Evolutionary conservation across 2,329 filamentous ascomycete species (phyloP).

Genomic region (Fusarium miscanthi): DNA sequence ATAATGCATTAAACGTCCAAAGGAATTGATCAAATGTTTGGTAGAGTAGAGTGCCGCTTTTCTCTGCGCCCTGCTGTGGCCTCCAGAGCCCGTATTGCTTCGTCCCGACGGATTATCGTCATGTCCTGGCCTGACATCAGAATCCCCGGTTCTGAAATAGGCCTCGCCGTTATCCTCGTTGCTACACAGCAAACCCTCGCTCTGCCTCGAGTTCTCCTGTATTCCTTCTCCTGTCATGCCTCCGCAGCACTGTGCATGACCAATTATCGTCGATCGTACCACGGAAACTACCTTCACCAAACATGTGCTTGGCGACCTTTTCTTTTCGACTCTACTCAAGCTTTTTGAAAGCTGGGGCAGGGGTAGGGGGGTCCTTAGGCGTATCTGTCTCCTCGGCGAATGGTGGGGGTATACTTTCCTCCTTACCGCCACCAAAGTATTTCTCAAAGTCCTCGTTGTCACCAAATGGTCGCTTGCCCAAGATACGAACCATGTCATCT

Average conservation of each 20-base stretch:
- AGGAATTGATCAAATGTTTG: slow-evolving; percentile 39
- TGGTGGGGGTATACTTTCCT: slow-evolving; percentile 68
- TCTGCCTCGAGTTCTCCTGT: slow-evolving; percentile 34
- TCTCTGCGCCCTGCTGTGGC: slow-evolving; percentile 31
- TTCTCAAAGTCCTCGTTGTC: slow-evolving; percentile 90
- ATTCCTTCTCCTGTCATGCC: slow-evolving; percentile 28
- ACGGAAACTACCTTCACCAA: not conserved
- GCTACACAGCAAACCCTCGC: slow-evolving; percentile 38
- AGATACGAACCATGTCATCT: slow-evolving; percentile 90
- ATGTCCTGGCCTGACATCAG: slow-evolving; percentile 11
- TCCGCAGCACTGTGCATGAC: not conserved
- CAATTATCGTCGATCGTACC: not conserved
- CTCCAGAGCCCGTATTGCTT: slow-evolving; percentile 15
- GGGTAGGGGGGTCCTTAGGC: slow-evolving; percentile 50
- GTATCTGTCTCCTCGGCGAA: slow-evolving; percentile 59
- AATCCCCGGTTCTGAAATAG: not conserved
- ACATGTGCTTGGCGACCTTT: not conserved
- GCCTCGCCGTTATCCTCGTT: slow-evolving; percentile 9
- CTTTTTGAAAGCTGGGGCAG: slow-evolving; percentile 54
- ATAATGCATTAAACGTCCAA: slow-evolving; percentile 42
- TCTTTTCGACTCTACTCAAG: slow-evolving; percentile 37
- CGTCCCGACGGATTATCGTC: slow-evolving; percentile 1
- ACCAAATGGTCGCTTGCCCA: slow-evolving; percentile 86
- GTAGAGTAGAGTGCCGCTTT: slow-evolving; percentile 47
- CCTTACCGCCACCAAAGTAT: slow-evolving; percentile 79